phyloP scores from a whole-genome alignment of 2,329 filamentous ascomycete genomes.

The Arachnopeziza araneosa region DNA sequence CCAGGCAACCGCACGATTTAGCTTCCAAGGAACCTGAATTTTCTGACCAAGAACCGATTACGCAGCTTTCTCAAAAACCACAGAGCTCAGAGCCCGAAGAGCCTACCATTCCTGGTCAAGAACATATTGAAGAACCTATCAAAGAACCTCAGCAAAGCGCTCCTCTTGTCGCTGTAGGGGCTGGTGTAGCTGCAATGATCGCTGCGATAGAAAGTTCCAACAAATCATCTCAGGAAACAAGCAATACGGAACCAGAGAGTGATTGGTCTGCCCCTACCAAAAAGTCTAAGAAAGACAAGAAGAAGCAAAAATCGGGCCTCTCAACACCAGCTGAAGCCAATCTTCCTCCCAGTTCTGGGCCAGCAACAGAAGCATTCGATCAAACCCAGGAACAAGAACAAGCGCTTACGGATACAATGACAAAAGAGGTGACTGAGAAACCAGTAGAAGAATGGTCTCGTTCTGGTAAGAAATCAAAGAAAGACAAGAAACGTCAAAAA shows the following conservation, averaged over 20 bases:
- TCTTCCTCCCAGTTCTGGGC: not conserved
- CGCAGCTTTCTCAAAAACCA: too few species aligned
- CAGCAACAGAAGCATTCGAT: not conserved
- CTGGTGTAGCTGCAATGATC: not conserved
- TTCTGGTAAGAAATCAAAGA: slow-evolving; percentile 14
- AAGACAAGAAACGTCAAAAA: slow-evolving; percentile 14
- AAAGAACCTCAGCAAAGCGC: not conserved
- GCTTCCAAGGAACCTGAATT: too few species aligned
- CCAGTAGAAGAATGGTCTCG: not conserved
- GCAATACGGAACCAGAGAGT: not conserved
- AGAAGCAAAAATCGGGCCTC: slow-evolving; percentile 10
- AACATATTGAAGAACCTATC: not conserved
- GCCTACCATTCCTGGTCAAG: not conserved
- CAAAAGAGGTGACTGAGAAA: not conserved
- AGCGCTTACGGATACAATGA: not conserved
- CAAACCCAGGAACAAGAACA: not conserved
- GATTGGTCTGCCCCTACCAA: slow-evolving; percentile 1
- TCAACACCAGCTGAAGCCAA: slow-evolving; percentile 5
- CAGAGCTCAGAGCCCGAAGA: not conserved
- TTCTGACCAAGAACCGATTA: too few species aligned
- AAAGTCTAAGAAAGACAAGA: slow-evolving; percentile 17
- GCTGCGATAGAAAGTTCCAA: not conserved
- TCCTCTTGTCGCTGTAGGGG: not conserved
- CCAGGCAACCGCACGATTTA: too few species aligned
- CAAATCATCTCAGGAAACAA: not conserved